Evolutionary conservation across 345 rosid species (phyloP), one percentile per base, ranked within the genome.

Genomic region (Mercurialis annua): DNA sequence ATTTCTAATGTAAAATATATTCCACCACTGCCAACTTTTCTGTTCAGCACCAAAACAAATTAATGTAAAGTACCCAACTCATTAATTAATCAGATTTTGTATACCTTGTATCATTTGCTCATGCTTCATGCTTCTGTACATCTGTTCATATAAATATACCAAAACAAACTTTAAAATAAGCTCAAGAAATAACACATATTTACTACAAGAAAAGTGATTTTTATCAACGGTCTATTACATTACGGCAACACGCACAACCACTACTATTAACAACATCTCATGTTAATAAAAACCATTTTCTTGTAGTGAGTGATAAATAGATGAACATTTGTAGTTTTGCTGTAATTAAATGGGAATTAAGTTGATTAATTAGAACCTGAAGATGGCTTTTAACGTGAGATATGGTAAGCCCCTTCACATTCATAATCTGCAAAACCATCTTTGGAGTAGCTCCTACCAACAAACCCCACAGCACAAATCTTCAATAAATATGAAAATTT

Each of bases 341-440:
- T 40, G 12, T 40, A 8, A 40, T 40, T 9, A 40, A 34, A 15
- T 26, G 15, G 31, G 30, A 1, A n/a, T n/a, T n/a, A n/a, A 29
- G 31, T 26, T 4, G 7, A 15, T 67, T 10, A 23, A 60, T 44
- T 18, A 70, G 59, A 68, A 86, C 95, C 95, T 88, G 91, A 59
- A 88, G 91, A 73, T 88, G 95, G 74, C 95, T 88, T 80, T 88
- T 88, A 10, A 88, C 88, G 64, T 88, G 90, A 70, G 90, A 81
- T 43, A 88, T 81, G 10, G 91, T 80, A 2, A 88, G 87, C 17
- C 88, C 95, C 68, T 76, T 84, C 59, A 84, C 84, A 76, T 75
- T 56, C 91, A 88, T 88, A 10, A 80, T 70, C 71, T 88, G 85
- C 47, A 88, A 64, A 50, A 88, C 84, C 85, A 83, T 68, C 77